A percentile compares a stretch with the other conserved stretches of the same genome.
Conservation (phyloP, 2,329 filamentous ascomycete species). For the Xenoacremonium recifei region DNA sequence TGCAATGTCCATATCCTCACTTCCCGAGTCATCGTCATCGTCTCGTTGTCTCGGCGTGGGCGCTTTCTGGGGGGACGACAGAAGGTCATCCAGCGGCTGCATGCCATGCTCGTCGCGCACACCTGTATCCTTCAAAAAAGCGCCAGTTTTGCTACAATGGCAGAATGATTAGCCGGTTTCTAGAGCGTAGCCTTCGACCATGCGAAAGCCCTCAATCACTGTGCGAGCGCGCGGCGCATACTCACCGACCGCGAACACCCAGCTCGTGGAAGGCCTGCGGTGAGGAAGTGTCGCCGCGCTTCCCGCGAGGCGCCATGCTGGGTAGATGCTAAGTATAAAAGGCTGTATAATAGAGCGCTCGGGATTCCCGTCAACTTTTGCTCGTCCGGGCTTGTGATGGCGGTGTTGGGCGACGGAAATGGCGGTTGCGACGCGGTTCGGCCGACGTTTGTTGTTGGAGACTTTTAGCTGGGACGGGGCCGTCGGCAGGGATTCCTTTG, state of each 20-base stretch:
- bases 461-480: conserved; percentile 12
- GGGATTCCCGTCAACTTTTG: no score
- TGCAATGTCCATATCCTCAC: conserved; percentile 53
- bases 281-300: conserved; percentile 29
- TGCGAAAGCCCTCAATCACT: not conserved
- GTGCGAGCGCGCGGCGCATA: conserved; percentile 7
- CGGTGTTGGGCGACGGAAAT: not conserved
- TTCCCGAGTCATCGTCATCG: conserved; percentile 31
- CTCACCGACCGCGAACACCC: conserved; percentile 38
- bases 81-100: conserved; percentile 82
- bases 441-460: conserved; percentile 21
- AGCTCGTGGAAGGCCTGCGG: conserved; percentile 33
- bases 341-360: not conserved
- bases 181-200: not conserved
- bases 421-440: conserved; percentile 13
- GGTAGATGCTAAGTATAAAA: not conserved
- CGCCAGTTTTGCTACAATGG: conserved; percentile 75
- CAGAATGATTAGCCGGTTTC: conserved; percentile 10
- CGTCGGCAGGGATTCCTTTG: not conserved
- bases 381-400: no score
- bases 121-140: conserved; percentile 74
- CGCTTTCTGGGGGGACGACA: conserved; percentile 76
- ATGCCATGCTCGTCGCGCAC: conserved; percentile 88
- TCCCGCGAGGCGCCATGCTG: conserved; percentile 33
- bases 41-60: conserved; percentile 23